Evolutionary conservation across 1,284 basidiomycete species (phyloP), one percentile per base, ranked within the genome.

Genomic region (Pseudozyma flocculosa): DNA sequence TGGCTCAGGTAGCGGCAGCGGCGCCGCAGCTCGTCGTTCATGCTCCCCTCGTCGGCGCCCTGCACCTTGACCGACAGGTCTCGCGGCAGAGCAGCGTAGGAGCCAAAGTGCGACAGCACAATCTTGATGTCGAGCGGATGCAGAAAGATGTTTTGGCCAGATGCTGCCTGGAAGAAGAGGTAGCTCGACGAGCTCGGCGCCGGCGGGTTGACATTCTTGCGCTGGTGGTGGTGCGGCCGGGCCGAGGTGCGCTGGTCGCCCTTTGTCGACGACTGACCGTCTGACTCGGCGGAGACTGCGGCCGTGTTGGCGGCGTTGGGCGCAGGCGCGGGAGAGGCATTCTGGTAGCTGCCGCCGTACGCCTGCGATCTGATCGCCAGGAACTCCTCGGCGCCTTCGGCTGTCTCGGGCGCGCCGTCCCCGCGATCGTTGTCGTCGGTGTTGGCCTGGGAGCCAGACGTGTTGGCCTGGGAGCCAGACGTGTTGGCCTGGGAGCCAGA

Each of bases 91-190:
- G 86, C 83, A 1, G 87, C 80, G 69, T 97, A 97, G 53, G 84
- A 84, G 67, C 85, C 83, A 80, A 87, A 96, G 76, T 93, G 87
- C 13, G 90, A 84, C 17, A 92, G 82, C 15, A 99, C 83, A 52
- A 96, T 92, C 79, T 88, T 89, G 79, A 94, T 95, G 78, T 99
- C 94, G 37, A 98, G 84, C 2, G 94, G 93, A 74, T 95, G 92
- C 15, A 99, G 84, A 81, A 89, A 99, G 69, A 97, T 84, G 18
- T 90, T 89, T 57, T 90, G 84, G 17, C 94, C 95, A 2, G 90
- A 90, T 0, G 90, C 86, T 13, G 92, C 89, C 79, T 98, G 95
- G 79, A 96, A 99, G 79, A 90, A 99, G 73, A 89, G 91, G 80
- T 95, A 97, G 11, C 73, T 70, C 0, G 74, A 65, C 1, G 54